A percentile compares a stretch with the other conserved stretches of the same genome.
Evolutionary conservation across 2,329 filamentous ascomycete genomes (phyloP).

Genomic region (Hypocreales sp.): DNA sequence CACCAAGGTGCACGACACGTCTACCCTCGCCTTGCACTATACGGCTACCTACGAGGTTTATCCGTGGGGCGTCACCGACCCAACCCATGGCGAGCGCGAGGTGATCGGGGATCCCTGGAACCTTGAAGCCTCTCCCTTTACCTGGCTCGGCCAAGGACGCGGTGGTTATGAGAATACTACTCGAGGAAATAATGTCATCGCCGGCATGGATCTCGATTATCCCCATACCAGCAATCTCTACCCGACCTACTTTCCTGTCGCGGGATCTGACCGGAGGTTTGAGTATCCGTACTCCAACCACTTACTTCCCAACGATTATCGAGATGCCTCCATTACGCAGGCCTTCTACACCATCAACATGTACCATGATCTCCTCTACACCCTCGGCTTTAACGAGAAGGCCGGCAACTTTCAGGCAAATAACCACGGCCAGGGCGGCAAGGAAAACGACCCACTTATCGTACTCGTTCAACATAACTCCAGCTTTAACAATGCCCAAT

Average conservation of each 20-base stretch:
- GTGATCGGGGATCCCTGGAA: constrained; percentile 33
- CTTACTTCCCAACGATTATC: constrained; percentile 24
- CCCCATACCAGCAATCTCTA: too few relatives aligned
- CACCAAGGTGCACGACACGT: too few relatives aligned
- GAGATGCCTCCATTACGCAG: constrained; percentile 39
- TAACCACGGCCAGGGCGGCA: constrained; percentile 37
- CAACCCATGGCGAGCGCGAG: constrained; percentile 27
- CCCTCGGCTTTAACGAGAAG: constrained; percentile 39
- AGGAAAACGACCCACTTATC: constrained; percentile 33
- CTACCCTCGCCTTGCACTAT: too few relatives aligned
- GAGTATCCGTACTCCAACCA: constrained; percentile 25
- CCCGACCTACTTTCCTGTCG: too few relatives aligned
- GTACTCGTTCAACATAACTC: constrained; percentile 40
- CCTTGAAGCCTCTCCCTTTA: constrained; percentile 28
- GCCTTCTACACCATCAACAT: constrained; percentile 45
- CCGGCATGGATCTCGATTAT: too few relatives aligned
- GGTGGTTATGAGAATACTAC: too few relatives aligned
- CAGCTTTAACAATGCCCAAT: too few relatives aligned
- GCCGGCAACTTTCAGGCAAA: constrained; percentile 45
- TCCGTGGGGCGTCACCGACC: constrained; percentile 39
- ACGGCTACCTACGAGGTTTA: constrained; percentile 41
- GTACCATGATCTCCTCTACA: constrained; percentile 43
- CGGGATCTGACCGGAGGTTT: too few relatives aligned
- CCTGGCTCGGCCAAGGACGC: constrained; percentile 36
- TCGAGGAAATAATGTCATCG: constrained; percentile 44